phyloP scores from a whole-genome alignment of 805 yeast genomes.

The Cyberlindnera xylosilytica region DNA sequence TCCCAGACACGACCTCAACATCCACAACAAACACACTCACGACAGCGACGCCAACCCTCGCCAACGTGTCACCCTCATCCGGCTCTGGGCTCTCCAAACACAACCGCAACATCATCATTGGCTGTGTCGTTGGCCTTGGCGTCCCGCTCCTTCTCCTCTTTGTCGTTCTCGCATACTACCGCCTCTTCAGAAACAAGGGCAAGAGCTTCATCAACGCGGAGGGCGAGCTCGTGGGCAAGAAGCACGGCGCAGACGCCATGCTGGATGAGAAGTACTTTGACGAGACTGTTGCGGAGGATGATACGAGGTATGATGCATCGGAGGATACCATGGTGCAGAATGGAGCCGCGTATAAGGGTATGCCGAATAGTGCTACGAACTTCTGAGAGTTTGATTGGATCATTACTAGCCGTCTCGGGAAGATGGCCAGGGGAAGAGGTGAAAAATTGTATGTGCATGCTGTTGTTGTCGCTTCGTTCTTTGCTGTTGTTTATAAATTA shows the following conservation, averaged over 20 bases:
- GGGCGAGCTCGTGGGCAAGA: constrained; percentile 25
- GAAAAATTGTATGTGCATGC: no score
- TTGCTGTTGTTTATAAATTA: no score
- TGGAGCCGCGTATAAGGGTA: constrained; percentile 4
- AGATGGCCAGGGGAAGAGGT: no score
- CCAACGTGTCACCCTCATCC: constrained; percentile 10
- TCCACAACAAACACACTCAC: constrained; percentile 24
- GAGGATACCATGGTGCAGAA: constrained; percentile 18
- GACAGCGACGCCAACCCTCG: constrained; percentile 24
- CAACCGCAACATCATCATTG: constrained; percentile 54
- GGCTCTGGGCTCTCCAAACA: constrained; percentile 40
- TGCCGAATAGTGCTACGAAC: constrained; percentile 15
- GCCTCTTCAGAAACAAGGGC: constrained; percentile 12
- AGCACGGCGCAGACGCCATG: constrained; percentile 22
- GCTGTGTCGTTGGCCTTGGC: constrained; percentile 55
- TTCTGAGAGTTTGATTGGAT: constrained; percentile 8
- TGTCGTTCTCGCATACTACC: constrained; percentile 6
- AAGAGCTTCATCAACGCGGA: constrained; percentile 26
- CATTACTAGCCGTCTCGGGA: no score
- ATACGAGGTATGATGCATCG: constrained; percentile 1
- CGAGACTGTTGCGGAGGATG: constrained; percentile 24
- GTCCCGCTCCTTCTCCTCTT: constrained; percentile 8
- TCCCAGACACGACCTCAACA: constrained; percentile 20
- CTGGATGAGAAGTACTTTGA: constrained; percentile 27
- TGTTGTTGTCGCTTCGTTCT: no score